phyloP scores from a whole-genome alignment of 2,329 filamentous ascomycete species.

The Pseudogymnoascus pannorum region DNA sequence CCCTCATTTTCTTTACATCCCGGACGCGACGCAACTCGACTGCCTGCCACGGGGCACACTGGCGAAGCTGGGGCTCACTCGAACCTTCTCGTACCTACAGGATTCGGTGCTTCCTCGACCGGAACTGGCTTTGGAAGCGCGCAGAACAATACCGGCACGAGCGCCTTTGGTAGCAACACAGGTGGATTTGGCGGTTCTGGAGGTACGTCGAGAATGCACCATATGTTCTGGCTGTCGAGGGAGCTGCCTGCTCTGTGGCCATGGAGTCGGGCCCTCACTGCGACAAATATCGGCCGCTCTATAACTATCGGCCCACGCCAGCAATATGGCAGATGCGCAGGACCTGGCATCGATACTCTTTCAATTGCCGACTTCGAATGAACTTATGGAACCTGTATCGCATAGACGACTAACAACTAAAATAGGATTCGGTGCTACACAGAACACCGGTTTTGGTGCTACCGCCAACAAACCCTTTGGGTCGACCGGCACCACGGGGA shows the following conservation, averaged over 20 bases:
- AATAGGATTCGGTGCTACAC: slow-evolving; percentile 38
- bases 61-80: slow-evolving; percentile 29
- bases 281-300: background rate
- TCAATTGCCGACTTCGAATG: background rate
- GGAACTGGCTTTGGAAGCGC: slow-evolving; percentile 33
- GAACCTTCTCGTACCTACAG: slow-evolving; percentile 27
- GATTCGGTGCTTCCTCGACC: slow-evolving; percentile 36
- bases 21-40: slow-evolving; percentile 13
- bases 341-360: background rate
- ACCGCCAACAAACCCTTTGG: slow-evolving; percentile 40
- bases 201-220: slow-evolving; percentile 30
- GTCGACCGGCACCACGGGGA: slow-evolving; percentile 33
- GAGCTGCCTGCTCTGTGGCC: background rate
- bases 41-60: slow-evolving; percentile 16
- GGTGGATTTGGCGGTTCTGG: slow-evolving; percentile 30
- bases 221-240: slow-evolving; percentile 1
- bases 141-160: slow-evolving; percentile 30
- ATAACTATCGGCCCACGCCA: background rate
- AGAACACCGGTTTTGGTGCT: slow-evolving; percentile 25
- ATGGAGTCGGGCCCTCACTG: background rate
- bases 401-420: slow-evolving; percentile 12
- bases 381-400: background rate
- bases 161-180: slow-evolving; percentile 34
- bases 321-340: background rate
- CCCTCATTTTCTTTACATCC: slow-evolving; percentile 14